Percentiles rank a stretch among this genome's conserved stretches.
Evolutionary conservation across 1,139 yeast species (phyloP).

Genomic region (Saccharomyces pastorianus): DNA sequence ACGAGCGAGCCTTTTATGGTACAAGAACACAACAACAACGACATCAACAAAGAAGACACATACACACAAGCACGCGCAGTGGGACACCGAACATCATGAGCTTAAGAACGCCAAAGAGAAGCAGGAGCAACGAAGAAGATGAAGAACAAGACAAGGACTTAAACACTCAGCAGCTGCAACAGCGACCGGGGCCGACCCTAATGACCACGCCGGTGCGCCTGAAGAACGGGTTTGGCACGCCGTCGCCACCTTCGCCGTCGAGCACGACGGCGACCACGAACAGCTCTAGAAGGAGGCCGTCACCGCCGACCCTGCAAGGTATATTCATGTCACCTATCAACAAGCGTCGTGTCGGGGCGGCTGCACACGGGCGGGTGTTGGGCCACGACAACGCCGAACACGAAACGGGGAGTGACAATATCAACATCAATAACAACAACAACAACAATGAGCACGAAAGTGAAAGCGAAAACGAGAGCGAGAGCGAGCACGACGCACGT

Average conservation of each 20-base stretch:
- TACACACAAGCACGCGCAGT: not conserved
- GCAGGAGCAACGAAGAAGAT: not conserved
- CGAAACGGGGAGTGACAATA: not conserved
- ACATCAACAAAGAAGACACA: too few species aligned
- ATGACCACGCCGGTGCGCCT: not conserved
- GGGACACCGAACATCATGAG: not conserved
- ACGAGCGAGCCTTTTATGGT: too few species aligned
- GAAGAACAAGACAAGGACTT: not conserved
- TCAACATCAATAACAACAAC: too few species aligned
- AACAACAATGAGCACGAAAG: not conserved
- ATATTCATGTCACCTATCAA: not conserved
- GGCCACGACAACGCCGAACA: conserved; percentile 17
- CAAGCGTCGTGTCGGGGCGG: conserved; percentile 4
- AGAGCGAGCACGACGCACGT: not conserved
- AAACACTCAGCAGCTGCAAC: not conserved
- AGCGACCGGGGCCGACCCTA: not conserved
- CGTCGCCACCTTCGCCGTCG: not conserved
- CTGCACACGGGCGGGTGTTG: conserved; percentile 4
- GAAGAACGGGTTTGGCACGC: not conserved
- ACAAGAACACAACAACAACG: too few species aligned
- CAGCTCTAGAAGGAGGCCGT: not conserved
- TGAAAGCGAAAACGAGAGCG: conserved; percentile 8
- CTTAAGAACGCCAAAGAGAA: not conserved
- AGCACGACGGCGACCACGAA: not conserved
- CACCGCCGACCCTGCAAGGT: not conserved